Evolutionary conservation across 2,329 filamentous ascomycete species (phyloP).

Genomic region (Nigrospora oryzae): DNA sequence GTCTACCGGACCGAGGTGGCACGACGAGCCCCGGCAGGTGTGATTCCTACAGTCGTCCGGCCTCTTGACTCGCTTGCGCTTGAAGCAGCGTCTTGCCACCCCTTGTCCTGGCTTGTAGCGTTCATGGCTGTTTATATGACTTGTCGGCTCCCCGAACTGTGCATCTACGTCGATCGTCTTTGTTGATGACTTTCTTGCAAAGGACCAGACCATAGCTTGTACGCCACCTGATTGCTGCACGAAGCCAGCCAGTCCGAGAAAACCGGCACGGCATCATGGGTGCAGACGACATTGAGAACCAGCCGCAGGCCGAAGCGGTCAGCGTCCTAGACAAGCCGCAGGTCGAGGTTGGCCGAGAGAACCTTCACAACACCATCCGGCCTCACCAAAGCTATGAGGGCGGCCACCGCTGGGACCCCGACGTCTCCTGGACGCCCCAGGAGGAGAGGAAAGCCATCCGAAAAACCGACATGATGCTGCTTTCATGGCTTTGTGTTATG

Average conservation of each 20-base stretch:
- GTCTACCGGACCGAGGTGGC: no score
- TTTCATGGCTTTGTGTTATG: constrained; percentile 35
- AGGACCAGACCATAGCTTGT: no score
- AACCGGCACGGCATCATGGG: constrained; percentile 4
- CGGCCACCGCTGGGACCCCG: constrained; percentile 30
- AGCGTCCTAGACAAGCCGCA: background rate
- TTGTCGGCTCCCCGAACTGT: no score
- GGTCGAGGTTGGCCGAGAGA: constrained; percentile 26
- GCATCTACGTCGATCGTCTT: no score
- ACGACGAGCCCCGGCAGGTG: no score
- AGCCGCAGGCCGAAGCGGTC: constrained; percentile 1
- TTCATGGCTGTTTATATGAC: no score
- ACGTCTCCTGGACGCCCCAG: constrained; percentile 39
- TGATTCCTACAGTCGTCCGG: no score
- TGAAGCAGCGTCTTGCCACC: no score
- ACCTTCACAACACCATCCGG: constrained; percentile 21
- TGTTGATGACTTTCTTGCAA: no score
- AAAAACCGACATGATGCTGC: constrained; percentile 37
- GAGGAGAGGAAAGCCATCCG: constrained; percentile 49
- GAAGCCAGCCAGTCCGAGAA: background rate
- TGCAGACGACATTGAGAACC: constrained; percentile 4
- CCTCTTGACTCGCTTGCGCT: no score
- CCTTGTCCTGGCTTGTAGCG: no score
- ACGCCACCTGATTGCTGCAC: no score
- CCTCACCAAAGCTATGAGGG: constrained; percentile 29